Evolutionary conservation across 768 basidiomycete species (phyloP), one percentile per base, ranked within the genome.

Genomic region (Pulveroboletus sp.): DNA sequence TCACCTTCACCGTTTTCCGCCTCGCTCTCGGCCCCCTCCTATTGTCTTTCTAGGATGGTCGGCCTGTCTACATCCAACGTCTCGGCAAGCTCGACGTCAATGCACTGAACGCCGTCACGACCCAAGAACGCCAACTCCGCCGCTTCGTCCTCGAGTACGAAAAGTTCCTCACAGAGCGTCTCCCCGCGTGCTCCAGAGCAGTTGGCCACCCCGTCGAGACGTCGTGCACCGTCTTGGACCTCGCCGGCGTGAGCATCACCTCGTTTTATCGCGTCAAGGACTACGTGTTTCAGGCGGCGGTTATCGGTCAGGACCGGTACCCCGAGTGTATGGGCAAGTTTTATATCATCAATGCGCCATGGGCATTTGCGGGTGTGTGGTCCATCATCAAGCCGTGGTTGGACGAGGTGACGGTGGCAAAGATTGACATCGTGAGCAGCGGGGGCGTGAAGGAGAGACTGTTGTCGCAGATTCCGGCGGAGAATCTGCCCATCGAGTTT

Each of bases 281-380:
- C 71, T 95, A 93, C 74, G 87, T 98, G 38, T 78, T 76, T 54
- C 69, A 79, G 18, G 89, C 93, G 0, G 73, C 86, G 0, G 63
- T 67, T 26, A 85, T 99, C 68, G 90, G 91, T 10, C 93, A 96
- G 69, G 81, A 96, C 73, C 77, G 87, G 57, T 98, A 93, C 69
- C 90, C 93, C 1, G 91, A 95, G 69, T 82, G 78, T 57, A 92
- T 97, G 95, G 95, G 95, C 74, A 91, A 89, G 66, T 97, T 99
- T 76, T 99, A 90, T 77, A 93, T 98, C 78, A 89, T 96, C 79
- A 97, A 98, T 64, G 89, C 92, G 0, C 95, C 95, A 0, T 97
- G 87, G 84, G 78, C 83, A 45, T 99, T 99, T 75, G 79, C 81
- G 44, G 79, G 86, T 35, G 87, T 95, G 18, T 99, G 94, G 94